Base-by-base conservation (phyloP, 257 asterid genomes). In the Nicotiana knightiana region DNA sequence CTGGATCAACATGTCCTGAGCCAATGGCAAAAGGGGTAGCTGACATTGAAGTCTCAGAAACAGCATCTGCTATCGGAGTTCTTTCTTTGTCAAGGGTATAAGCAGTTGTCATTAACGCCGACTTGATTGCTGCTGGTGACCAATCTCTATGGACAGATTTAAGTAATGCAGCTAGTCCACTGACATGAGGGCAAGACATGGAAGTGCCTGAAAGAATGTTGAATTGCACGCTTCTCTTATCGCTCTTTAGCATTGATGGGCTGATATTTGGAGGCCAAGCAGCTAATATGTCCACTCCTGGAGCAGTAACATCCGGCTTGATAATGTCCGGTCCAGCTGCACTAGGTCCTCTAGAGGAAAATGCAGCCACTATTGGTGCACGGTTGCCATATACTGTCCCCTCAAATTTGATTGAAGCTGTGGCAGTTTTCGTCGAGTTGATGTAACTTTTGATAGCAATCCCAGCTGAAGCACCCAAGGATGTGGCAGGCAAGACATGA, bases 311-410 rank as follows among this genome's bases (percentile, higher is more conserved):
- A 65, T 94, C 98, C 0, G 98, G 97, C 79, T 94, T 94, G 84
- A 93, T 83, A 21, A 90, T 86, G 24, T 89, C 88, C 0, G 94
- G 92, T 4, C 82, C 88, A 24, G 90, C 48, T 7, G 61, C 24
- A 71, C 92, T 92, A 3, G 98, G 98, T 10, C 97, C 96, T 21
- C 98, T 85, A 3, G 98, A 91, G 32, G 97, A 93, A 80, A 94
- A 94, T 6, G 96, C 91, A 0, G 97, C 96, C 90, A 92, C 83
- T 3, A 84, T 83, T 4, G 97, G 98, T 0, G 98, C 97, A 0
- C 86, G 97, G 3, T 81, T 84, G 43, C 81, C 84, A 76, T 85
- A 91, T 9, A 81, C 87, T 13, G 91, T 75, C 11, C 96, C 97
- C 46, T 63, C 43, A 35, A 92, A 93, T 51, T 24, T 78, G 83